Evolutionary conservation across 768 basidiomycete genomes (phyloP).

Genomic region (Pulveroboletus frians): DNA sequence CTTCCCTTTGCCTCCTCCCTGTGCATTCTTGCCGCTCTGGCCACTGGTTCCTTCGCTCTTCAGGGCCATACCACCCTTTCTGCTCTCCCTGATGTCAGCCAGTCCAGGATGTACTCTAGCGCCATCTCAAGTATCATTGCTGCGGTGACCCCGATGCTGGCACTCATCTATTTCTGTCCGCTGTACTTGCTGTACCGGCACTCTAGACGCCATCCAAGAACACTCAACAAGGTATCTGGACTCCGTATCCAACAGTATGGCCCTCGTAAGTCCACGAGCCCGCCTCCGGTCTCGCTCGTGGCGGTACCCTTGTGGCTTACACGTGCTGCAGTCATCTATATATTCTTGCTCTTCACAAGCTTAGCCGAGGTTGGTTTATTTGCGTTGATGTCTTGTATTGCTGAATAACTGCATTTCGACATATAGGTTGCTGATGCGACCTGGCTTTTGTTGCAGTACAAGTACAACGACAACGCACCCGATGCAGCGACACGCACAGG

Average conservation of each 20-base stretch:
- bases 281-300: background rate
- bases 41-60: constrained; percentile 29
- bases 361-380: constrained; percentile 39
- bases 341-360: constrained; percentile 45
- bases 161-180: constrained; percentile 45
- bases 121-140: constrained; percentile 34
- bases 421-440: constrained; percentile 47
- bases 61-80: constrained; percentile 15
- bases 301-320: constrained; percentile 17
- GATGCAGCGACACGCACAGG: constrained; percentile 40
- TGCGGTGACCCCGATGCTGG: constrained; percentile 32
- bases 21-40: constrained; percentile 32
- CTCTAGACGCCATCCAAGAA: constrained; percentile 40
- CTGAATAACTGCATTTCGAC: constrained; percentile 1
- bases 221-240: constrained; percentile 48
- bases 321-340: constrained; percentile 40
- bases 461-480: constrained; percentile 48
- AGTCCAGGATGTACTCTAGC: constrained; percentile 32
- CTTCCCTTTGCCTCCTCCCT: constrained; percentile 32
- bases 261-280: constrained; percentile 38
- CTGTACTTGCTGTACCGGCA: constrained; percentile 48
- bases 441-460: constrained; percentile 58
- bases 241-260: constrained; percentile 45
- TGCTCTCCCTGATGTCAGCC: constrained; percentile 18
- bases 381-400: background rate